Evolutionary conservation across 1,284 basidiomycete species (phyloP).

Genomic region (Fomitopsis palustris): DNA sequence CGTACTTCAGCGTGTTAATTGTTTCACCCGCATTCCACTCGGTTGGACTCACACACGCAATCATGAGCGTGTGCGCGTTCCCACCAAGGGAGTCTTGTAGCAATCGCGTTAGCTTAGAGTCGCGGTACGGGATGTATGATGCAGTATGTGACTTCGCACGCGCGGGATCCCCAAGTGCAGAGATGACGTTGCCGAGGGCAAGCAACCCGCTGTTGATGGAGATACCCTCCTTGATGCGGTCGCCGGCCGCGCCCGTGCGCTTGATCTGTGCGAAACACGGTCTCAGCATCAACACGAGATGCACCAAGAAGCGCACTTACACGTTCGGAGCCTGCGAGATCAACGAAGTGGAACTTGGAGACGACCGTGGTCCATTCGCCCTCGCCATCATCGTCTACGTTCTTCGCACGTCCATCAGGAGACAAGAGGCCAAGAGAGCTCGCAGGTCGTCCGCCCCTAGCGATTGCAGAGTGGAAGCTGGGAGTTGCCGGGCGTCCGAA

Average conservation of each 20-base stretch:
- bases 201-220: slow-evolving; percentile 97
- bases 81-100: slow-evolving; percentile 98
- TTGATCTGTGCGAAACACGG: slow-evolving; percentile 58
- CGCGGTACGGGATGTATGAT: slow-evolving; percentile 92
- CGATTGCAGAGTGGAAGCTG: slow-evolving; percentile 70
- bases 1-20: slow-evolving; percentile 97
- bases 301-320: slow-evolving; percentile 40
- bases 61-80: slow-evolving; percentile 98
- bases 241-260: slow-evolving; percentile 89
- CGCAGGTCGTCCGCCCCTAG: slow-evolving; percentile 70
- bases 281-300: slow-evolving; percentile 13
- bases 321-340: slow-evolving; percentile 94
- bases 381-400: slow-evolving; percentile 50
- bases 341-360: slow-evolving; percentile 98
- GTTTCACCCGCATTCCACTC: slow-evolving; percentile 97
- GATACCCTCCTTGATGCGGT: slow-evolving; percentile 95
- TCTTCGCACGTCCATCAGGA: slow-evolving; percentile 39
- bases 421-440: slow-evolving; percentile 65
- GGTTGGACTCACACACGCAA: slow-evolving; percentile 94
- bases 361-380: slow-evolving; percentile 88
- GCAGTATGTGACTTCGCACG: slow-evolving; percentile 73
- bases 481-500: slow-evolving; percentile 73
- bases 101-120: slow-evolving; percentile 92
- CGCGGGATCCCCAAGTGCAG: slow-evolving; percentile 93
- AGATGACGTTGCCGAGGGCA: slow-evolving; percentile 97